Percentiles rank a stretch among this genome's conserved stretches.
phyloP scores from a whole-genome alignment of 768 basidiomycete genomes.

The Porphyrellus cyaneotinctus region DNA sequence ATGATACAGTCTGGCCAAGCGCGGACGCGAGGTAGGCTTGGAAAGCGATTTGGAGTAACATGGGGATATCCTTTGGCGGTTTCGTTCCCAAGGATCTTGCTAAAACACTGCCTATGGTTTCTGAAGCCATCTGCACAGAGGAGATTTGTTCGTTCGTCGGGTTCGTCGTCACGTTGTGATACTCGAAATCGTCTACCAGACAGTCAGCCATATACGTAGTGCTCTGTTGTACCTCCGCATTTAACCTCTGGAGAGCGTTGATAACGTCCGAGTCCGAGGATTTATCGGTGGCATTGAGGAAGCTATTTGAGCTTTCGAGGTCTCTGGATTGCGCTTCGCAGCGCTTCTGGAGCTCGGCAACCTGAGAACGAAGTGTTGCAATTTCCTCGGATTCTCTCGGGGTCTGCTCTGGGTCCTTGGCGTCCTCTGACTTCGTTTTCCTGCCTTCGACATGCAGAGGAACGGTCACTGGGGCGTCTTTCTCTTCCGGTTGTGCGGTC shows the following conservation, averaged over 20 bases:
- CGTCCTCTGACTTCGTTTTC: background rate
- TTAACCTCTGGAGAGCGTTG: constrained; percentile 5
- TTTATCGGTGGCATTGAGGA: constrained; percentile 6
- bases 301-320: constrained; percentile 7
- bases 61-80: background rate
- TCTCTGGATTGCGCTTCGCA: constrained; percentile 10
- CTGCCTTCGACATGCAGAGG: too few species aligned
- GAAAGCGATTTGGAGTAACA: constrained; percentile 10
- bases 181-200: background rate
- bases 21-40: constrained; percentile 6
- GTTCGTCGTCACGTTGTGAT: background rate
- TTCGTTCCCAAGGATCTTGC: background rate
- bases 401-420: background rate
- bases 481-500: background rate
- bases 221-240: constrained; percentile 11
- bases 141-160: background rate
- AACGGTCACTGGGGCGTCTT: too few species aligned
- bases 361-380: background rate
- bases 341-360: constrained; percentile 5
- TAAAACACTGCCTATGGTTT: background rate
- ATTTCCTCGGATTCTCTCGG: background rate
- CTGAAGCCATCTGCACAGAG: background rate
- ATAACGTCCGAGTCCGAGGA: constrained; percentile 12
- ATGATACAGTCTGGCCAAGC: background rate
- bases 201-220: constrained; percentile 10